A percentile compares a stretch with the other conserved stretches of the same genome.
Evolutionary conservation across 495 filamentous ascomycete genomes (phyloP).

Genomic region (Echria macrotheca): DNA sequence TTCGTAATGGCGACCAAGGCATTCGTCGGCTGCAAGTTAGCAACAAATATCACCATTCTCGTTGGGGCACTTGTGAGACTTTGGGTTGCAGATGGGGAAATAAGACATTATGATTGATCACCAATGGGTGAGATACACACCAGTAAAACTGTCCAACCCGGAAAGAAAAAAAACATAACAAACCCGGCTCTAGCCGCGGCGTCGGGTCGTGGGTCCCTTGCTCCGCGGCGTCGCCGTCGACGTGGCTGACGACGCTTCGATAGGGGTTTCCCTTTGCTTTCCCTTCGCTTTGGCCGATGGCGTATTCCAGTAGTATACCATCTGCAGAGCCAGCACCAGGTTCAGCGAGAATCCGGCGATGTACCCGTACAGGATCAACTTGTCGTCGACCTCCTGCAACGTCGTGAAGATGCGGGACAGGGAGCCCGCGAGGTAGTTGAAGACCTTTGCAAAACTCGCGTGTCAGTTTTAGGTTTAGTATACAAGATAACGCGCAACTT

Average conservation of each 20-base stretch:
- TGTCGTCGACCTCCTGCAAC: constrained; percentile 90
- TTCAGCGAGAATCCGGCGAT: constrained; percentile 85
- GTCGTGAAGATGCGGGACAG: constrained; percentile 95
- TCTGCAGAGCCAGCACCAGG: constrained; percentile 77
- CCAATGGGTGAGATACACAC: constrained; percentile 3
- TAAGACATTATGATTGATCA: constrained; percentile 17
- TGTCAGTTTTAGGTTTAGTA: not conserved
- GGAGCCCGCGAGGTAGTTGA: constrained; percentile 92
- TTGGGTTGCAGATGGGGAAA: too few relatives aligned
- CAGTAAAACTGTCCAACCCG: constrained; percentile 8
- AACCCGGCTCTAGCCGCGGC: constrained; percentile 37
- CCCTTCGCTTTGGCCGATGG: constrained; percentile 50
- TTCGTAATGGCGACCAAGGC: not conserved
- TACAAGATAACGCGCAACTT: constrained; percentile 33
- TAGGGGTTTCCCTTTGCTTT: constrained; percentile 39
- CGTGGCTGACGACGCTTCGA: constrained; percentile 20
- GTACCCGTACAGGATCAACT: constrained; percentile 90
- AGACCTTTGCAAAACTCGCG: constrained; percentile 60
- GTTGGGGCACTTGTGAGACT: too few relatives aligned
- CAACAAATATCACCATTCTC: not conserved
- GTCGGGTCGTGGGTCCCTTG: constrained; percentile 50
- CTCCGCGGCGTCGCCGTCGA: constrained; percentile 38
- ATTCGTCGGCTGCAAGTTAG: not conserved
- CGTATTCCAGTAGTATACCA: constrained; percentile 95
- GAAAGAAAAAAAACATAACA: not conserved